phyloP scores from a whole-genome alignment of 306 rosid genomes.

The Glycine tomentella region DNA sequence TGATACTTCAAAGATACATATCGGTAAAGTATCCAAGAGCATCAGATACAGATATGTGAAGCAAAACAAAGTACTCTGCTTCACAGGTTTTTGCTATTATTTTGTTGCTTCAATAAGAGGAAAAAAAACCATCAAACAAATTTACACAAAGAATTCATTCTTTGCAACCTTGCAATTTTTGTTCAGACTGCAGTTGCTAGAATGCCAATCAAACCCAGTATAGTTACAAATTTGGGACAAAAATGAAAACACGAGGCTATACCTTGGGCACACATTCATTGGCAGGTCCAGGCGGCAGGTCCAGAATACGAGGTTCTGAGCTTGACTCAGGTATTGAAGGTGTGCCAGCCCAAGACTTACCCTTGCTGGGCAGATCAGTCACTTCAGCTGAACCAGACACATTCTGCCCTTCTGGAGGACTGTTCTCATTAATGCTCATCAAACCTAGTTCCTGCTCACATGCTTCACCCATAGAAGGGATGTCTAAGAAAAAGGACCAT shows the following conservation, averaged over 20 bases:
- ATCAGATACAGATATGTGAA: background rate
- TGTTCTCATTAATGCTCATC: slow-evolving; percentile 86
- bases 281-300: slow-evolving; percentile 56
- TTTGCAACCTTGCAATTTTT: slow-evolving; percentile 5
- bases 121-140: slow-evolving; percentile 3
- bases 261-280: slow-evolving; percentile 77
- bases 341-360: slow-evolving; percentile 60
- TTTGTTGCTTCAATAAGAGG: background rate
- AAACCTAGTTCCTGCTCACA: slow-evolving; percentile 92
- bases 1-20: background rate
- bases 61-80: background rate
- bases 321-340: slow-evolving; percentile 61
- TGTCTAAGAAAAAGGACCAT: slow-evolving; percentile 82
- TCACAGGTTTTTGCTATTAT: slow-evolving; percentile 4
- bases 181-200: slow-evolving; percentile 27
- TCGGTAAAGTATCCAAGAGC: background rate
- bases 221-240: slow-evolving; percentile 21
- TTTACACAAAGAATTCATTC: background rate
- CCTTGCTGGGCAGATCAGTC: slow-evolving; percentile 44
- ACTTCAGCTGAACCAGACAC: slow-evolving; percentile 53
- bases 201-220: background rate
- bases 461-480: slow-evolving; percentile 68
- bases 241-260: slow-evolving; percentile 37
- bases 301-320: slow-evolving; percentile 52
- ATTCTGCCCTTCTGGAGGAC: slow-evolving; percentile 60